Base-by-base conservation (phyloP, 805 yeast genomes). In the Lipomyces mesembrius region DNA sequence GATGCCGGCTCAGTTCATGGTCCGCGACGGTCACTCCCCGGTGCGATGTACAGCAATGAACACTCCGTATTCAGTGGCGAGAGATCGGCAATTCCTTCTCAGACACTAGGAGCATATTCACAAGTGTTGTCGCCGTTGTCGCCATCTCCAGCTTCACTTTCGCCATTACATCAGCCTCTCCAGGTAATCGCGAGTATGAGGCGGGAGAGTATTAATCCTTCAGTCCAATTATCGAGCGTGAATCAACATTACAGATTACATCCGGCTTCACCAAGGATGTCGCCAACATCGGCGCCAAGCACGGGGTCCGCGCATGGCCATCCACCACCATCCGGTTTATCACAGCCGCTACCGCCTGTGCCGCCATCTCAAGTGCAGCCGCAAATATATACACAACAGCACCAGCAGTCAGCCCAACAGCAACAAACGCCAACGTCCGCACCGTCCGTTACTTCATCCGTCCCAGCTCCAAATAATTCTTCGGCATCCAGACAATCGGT, bases 241-340 rank as follows among this genome's bases (percentile, higher is more conserved):
- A 66, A 63, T 37, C 64, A 60, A 54, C 67, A 66, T 14, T 66
- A 66, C 56, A 49, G 63, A 32, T 49, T 66, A 29, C 67, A 62
- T 17, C 63, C 69, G 2, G 57, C 34, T 8, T 66, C 69, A 11
- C 65, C 66, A 25, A 59, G 43, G 9, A 58, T 39, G 14, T 17
- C 63, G 37, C 29, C 51, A 25, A 29, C 62, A 3, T 56, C 54
- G 51, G 53, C 58, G 25, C 61, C 64, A n/a, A 54, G 64, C 3
- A 54, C 64, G 27, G 53, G 61, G 9, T 54, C 63, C 32, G 59
- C 57, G 11, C 46, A 57, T 14, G 53, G 61, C 14, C 43, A 59
- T 25, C 55, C 54, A 14, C 55, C 51, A 1, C 57, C 34, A 4
- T 27, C 39, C 9, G n/a, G 32, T 14, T 39, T 35, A 22, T 29